These are phyloP conservation scores for Petunia secreta DNA, from an alignment of 257 asterid species.

Conservation along the genomic window DNA sequence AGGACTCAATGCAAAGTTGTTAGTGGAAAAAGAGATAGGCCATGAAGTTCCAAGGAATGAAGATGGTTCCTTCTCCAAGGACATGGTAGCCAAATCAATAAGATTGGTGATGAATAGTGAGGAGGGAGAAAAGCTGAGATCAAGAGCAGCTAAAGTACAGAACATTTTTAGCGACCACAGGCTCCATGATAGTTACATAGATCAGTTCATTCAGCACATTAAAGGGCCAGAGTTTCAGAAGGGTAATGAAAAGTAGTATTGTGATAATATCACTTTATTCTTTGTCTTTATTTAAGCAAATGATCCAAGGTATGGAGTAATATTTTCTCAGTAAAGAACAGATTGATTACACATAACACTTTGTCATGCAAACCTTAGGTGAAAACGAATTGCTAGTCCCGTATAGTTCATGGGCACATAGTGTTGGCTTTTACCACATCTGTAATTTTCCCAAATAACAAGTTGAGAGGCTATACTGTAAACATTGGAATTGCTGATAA, in stretches of 20 bases:
- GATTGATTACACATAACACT: neutral
- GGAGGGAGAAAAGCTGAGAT: conserved; percentile 38
- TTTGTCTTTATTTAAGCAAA: neutral
- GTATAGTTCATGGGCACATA: neutral
- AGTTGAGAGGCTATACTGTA: neutral
- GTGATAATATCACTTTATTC: neutral
- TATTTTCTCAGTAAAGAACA: neutral
- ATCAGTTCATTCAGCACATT: conserved; percentile 44
- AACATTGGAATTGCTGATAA: neutral
- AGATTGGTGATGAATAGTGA: conserved; percentile 39
- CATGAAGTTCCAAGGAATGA: conserved; percentile 46
- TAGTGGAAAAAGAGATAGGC: conserved; percentile 49
- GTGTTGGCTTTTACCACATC: neutral
- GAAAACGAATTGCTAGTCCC: neutral
- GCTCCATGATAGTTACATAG: conserved; percentile 41
- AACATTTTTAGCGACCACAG: conserved; percentile 37
- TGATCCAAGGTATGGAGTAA: neutral
- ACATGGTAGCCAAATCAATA: conserved; percentile 41
- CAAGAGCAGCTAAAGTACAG: conserved; percentile 39
- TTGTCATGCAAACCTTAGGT: neutral
- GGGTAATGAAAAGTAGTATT: neutral
- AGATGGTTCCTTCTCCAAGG: conserved; percentile 50
- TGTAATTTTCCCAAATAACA: neutral
- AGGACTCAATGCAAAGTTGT: conserved; percentile 49
- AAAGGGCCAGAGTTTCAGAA: neutral